Percentiles rank a stretch among this genome's conserved stretches.
These are phyloP conservation scores for Blastomyces gilchristii DNA, from an alignment of 2,329 filamentous ascomycete species.

Conservation along the genomic window DNA sequence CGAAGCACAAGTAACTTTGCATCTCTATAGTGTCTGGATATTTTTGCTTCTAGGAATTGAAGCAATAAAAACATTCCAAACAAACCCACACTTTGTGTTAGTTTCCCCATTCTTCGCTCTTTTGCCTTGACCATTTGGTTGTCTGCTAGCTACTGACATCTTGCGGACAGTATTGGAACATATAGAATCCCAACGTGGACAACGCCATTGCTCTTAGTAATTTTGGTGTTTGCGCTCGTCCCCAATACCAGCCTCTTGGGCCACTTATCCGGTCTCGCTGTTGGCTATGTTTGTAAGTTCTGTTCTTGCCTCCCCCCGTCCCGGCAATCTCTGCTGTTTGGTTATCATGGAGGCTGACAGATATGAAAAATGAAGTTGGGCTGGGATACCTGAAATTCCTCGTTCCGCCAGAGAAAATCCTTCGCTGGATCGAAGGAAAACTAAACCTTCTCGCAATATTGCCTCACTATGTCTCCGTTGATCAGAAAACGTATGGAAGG, in stretches of 20 bases:
- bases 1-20: neutral
- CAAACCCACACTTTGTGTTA: slow-evolving; percentile 65
- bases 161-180: slow-evolving; percentile 41
- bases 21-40: slow-evolving; percentile 64
- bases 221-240: slow-evolving; percentile 65
- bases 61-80: slow-evolving; percentile 71
- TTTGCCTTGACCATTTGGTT: neutral
- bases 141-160: slow-evolving; percentile 13
- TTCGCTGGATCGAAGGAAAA: slow-evolving; percentile 82
- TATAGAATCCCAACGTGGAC: slow-evolving; percentile 84
- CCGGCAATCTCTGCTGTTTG: neutral
- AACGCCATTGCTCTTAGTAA: slow-evolving; percentile 65
- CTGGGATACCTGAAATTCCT: slow-evolving; percentile 82
- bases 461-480: slow-evolving; percentile 86
- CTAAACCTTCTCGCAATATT: slow-evolving; percentile 73
- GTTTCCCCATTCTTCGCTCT: slow-evolving; percentile 5
- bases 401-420: slow-evolving; percentile 75
- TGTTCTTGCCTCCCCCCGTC: neutral
- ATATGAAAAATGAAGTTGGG: slow-evolving; percentile 47
- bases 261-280: slow-evolving; percentile 69
- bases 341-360: neutral
- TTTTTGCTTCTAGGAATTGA: slow-evolving; percentile 80
- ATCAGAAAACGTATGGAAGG: slow-evolving; percentile 89
- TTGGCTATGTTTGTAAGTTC: slow-evolving; percentile 74
- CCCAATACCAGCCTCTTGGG: slow-evolving; percentile 76